A percentile compares a stretch with the other conserved stretches of the same genome.
These are phyloP conservation scores for Cryphonectria carpinicola DNA, from an alignment of 2,329 filamentous ascomycete species.

Conservation along the genomic window DNA sequence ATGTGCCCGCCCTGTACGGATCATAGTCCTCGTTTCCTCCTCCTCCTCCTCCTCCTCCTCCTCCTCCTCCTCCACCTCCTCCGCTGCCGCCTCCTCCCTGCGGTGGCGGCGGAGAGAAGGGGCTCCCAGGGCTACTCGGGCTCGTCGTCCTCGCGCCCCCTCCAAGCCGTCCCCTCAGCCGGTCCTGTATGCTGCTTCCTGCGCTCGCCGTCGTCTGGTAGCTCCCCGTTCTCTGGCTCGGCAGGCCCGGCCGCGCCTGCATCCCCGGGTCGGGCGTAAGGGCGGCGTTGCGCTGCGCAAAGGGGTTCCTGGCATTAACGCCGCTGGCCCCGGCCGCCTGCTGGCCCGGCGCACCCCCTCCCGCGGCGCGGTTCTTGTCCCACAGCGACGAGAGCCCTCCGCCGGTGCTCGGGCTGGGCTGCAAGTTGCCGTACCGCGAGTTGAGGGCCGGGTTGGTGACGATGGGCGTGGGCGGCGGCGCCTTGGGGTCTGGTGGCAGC, in stretches of 20 bases:
- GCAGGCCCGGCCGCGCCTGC: conserved; percentile 64
- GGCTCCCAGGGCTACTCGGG: conserved; percentile 47
- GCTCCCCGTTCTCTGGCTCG: conserved; percentile 65
- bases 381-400: conserved; percentile 59
- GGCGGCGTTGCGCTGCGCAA: conserved; percentile 37
- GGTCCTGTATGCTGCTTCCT: conserved; percentile 69
- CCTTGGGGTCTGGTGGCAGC: conserved; percentile 90
- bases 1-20: conserved; percentile 13
- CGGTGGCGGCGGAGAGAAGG: conserved; percentile 51
- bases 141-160: conserved; percentile 61
- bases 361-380: conserved; percentile 48
- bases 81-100: conserved; percentile 30
- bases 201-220: conserved; percentile 60
- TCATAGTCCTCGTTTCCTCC: conserved; percentile 33
- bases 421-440: conserved; percentile 56
- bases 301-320: conserved; percentile 34
- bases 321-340: conserved; percentile 7
- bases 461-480: conserved; percentile 59
- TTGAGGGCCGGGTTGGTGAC: conserved; percentile 50
- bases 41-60: conserved; percentile 20
- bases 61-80: conserved; percentile 18
- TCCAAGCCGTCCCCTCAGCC: conserved; percentile 79
- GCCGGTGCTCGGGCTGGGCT: conserved; percentile 36
- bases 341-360: conserved; percentile 25
- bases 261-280: conserved; percentile 40